Base-by-base conservation (phyloP, 768 basidiomycete species). In the Suillus occidentalis region DNA sequence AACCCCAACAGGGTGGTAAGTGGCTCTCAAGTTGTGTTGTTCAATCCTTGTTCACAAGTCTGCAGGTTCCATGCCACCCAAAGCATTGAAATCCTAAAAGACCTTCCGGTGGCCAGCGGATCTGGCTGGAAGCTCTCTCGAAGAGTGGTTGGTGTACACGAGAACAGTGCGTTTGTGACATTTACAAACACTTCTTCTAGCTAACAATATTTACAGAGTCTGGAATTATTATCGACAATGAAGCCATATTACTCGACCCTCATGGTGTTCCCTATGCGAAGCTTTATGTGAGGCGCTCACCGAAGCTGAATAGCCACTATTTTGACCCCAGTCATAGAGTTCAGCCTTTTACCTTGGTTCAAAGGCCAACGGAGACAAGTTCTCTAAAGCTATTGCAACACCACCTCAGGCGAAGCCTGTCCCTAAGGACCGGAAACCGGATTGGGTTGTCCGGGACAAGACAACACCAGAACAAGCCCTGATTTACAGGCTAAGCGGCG, bases 11-110 rank as follows among this genome's bases (percentile, higher is more conserved):
- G 86, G 47, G 82, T 88, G 47, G 92, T 92, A 71, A 56, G 88
- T 76, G 2, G 34, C 13, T 52, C 9, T 5, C 50, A 42, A 62
- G 39, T 43, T 40, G 25, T 12, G 2, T 8, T 37, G 45, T 34
- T n/a, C 20, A 20, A 25, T 43, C 61, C 10, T 40, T 34, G 37
- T 52, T 56, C 36, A 28, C 14, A 50, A 40, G 13, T n/a, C 40
- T 18, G 18, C 55, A 92, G 89, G 88, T 93, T 93, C 4, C 93
- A 95, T 71, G 93, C 80, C 6, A 86, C 87, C 13, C 92, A 94
- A 73, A 87, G 86, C 8, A 91, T 95, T 64, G 87, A 95, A 75
- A 83, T 94, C 36, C 72, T 95, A 65, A 90, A 87, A 73, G 85
- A 88, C n/a, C 79, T 96, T 58, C 94, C 94, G 0, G 74, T 83